These are phyloP conservation scores for Xylariales sp. DNA, from an alignment of 2,329 filamentous ascomycete genomes.

Conservation along the genomic window DNA sequence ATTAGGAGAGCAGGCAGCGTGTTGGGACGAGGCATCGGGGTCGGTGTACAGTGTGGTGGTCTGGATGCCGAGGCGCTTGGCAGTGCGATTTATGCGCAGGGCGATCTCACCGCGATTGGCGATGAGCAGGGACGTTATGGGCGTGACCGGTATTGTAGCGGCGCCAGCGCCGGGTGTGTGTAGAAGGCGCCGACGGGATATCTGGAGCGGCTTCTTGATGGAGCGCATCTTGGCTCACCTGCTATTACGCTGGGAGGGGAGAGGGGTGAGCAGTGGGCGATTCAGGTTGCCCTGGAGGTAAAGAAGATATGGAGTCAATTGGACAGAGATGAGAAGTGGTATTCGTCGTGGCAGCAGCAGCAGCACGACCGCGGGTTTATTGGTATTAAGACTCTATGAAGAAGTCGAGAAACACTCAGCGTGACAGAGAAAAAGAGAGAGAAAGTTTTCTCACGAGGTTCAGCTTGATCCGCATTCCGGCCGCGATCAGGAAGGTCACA, in stretches of 20 bases:
- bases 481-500: not conserved
- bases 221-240: conserved; percentile 44
- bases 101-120: conserved; percentile 97
- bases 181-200: conserved; percentile 35
- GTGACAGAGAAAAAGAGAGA: not conserved
- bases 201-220: conserved; percentile 46
- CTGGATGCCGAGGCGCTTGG: conserved; percentile 80
- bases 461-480: too few species aligned
- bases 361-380: too few species aligned
- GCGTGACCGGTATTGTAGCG: conserved; percentile 34
- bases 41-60: conserved; percentile 96
- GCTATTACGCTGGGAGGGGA: not conserved
- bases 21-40: conserved; percentile 80
- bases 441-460: not conserved
- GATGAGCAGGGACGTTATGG: conserved; percentile 79
- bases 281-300: too few species aligned
- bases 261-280: not conserved
- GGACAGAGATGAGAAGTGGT: too few species aligned
- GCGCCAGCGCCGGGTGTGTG: conserved; percentile 25
- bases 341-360: too few species aligned
- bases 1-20: conserved; percentile 79
- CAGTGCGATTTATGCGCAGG: conserved; percentile 85
- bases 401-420: too few species aligned
- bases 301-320: too few species aligned
- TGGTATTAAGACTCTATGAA: too few species aligned